Percentiles rank a stretch among this genome's conserved stretches.
Evolutionary conservation across 805 yeast species (phyloP).

Genomic region (Cyberlindnera galapagoensis): DNA sequence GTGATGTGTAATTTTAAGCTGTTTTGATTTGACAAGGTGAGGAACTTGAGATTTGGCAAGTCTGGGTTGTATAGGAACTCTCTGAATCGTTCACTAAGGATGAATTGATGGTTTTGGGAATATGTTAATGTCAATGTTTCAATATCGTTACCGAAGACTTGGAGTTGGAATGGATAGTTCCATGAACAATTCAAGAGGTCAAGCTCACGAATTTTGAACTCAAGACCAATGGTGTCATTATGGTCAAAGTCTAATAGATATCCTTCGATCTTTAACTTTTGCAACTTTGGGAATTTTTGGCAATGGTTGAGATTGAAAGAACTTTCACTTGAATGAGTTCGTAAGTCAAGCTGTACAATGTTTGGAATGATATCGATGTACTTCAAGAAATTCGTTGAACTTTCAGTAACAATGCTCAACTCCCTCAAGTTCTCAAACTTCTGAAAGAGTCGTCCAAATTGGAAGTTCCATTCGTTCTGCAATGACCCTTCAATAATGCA

Average conservation of each 20-base stretch:
- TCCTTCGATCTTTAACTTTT: conserved; percentile 30
- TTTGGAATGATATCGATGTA: conserved; percentile 19
- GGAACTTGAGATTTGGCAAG: conserved; percentile 20
- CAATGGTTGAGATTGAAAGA: conserved; percentile 40
- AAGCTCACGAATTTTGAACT: conserved; percentile 20
- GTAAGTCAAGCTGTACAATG: conserved; percentile 15
- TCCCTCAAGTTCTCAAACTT: conserved; percentile 18
- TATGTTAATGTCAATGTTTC: conserved; percentile 23
- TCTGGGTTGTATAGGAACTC: conserved; percentile 25
- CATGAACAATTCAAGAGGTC: conserved; percentile 42
- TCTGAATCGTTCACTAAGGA: conserved; percentile 30
- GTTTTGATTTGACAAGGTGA: conserved; percentile 26
- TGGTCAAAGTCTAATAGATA: conserved; percentile 39
- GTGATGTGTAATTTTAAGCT: conserved; percentile 27
- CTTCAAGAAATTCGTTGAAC: conserved; percentile 30
- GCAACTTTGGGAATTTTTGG: conserved; percentile 28
- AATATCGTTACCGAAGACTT: conserved; percentile 23
- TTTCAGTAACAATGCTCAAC: conserved; percentile 22
- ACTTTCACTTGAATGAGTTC: conserved; percentile 19
- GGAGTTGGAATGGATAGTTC: conserved; percentile 48
- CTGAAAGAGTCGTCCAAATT: conserved; percentile 22
- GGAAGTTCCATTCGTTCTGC: conserved; percentile 30
- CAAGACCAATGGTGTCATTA: conserved; percentile 18
- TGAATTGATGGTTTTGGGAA: conserved; percentile 27
- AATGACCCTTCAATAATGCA: conserved; percentile 24